phyloP scores from a whole-genome alignment of 2,329 filamentous ascomycete species.

The Simplicillium sp. region DNA sequence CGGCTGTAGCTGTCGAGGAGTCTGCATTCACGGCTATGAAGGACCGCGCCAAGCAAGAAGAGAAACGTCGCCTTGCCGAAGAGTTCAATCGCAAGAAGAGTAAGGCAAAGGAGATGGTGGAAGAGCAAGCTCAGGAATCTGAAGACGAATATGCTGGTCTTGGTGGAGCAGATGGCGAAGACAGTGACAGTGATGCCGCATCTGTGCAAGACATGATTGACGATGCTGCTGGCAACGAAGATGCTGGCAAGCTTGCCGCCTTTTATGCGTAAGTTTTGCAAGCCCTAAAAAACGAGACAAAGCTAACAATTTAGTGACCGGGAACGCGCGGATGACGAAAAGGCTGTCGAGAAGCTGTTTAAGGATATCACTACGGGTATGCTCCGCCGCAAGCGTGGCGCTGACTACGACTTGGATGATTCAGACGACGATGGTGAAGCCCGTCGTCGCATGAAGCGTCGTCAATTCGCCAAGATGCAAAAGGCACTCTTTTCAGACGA shows the following conservation, averaged over 20 bases:
- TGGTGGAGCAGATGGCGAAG: slow-evolving; percentile 82
- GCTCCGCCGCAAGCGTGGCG: slow-evolving; percentile 72
- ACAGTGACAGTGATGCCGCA: slow-evolving; percentile 62
- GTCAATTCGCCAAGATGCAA: slow-evolving; percentile 85
- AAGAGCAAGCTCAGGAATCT: slow-evolving; percentile 93
- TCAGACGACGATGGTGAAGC: slow-evolving; percentile 81
- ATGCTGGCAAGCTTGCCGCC: slow-evolving; percentile 74
- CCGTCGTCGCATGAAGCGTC: slow-evolving; percentile 69
- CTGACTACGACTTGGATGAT: slow-evolving; percentile 79
- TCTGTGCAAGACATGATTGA: slow-evolving; percentile 85
- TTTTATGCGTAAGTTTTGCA: slow-evolving; percentile 70
- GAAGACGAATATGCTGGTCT: slow-evolving; percentile 97
- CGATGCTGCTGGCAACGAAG: slow-evolving; percentile 62
- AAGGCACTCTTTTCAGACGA: slow-evolving; percentile 82
- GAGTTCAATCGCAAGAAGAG: slow-evolving; percentile 78
- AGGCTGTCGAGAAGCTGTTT: slow-evolving; percentile 82
- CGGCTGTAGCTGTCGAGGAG: background rate
- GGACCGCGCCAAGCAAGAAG: slow-evolving; percentile 48
- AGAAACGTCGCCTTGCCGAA: slow-evolving; percentile 39
- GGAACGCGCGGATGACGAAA: slow-evolving; percentile 72
- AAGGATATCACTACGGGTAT: slow-evolving; percentile 86
- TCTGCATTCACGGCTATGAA: slow-evolving; percentile 62
- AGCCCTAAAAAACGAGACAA: slow-evolving; percentile 4
- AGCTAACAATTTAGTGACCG: slow-evolving; percentile 49
- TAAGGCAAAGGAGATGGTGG: slow-evolving; percentile 75